A percentile compares a stretch with the other conserved stretches of the same genome.
phyloP scores from a whole-genome alignment of 2,329 filamentous ascomycete species.

The Orbilia oligospora region DNA sequence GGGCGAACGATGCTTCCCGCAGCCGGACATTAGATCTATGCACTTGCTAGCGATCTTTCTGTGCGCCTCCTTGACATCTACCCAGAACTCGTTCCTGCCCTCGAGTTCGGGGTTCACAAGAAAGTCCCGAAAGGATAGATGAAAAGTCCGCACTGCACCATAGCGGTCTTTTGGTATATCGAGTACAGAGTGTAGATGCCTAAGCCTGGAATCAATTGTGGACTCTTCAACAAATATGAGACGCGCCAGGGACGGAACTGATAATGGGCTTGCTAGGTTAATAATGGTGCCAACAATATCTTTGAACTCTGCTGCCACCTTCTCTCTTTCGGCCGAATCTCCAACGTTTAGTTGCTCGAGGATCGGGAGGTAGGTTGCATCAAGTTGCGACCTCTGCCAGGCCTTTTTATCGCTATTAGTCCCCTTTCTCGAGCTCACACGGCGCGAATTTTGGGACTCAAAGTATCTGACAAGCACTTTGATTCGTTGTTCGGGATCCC shows the following conservation, averaged over 20 bases:
- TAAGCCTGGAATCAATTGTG: background rate
- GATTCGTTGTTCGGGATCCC: background rate
- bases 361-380: conserved; percentile 32
- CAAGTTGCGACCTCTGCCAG: background rate
- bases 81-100: background rate
- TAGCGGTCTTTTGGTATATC: background rate
- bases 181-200: conserved; percentile 7
- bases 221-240: background rate
- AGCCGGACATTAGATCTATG: background rate
- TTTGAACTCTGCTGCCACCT: background rate
- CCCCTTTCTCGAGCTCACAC: background rate
- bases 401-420: too few relatives aligned
- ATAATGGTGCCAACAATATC: background rate
- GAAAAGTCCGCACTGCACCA: background rate
- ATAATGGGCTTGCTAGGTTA: background rate
- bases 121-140: conserved; percentile 14
- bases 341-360: background rate
- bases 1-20: too few relatives aligned
- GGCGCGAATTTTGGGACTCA: background rate
- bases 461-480: background rate
- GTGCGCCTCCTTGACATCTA: background rate
- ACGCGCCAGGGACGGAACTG: background rate
- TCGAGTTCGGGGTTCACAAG: background rate
- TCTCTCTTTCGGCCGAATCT: background rate
- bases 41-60: background rate